A percentile compares a stretch with the other conserved stretches of the same genome.
Conservation (phyloP, 208 protist species). For the Leishmania braziliensis region DNA sequence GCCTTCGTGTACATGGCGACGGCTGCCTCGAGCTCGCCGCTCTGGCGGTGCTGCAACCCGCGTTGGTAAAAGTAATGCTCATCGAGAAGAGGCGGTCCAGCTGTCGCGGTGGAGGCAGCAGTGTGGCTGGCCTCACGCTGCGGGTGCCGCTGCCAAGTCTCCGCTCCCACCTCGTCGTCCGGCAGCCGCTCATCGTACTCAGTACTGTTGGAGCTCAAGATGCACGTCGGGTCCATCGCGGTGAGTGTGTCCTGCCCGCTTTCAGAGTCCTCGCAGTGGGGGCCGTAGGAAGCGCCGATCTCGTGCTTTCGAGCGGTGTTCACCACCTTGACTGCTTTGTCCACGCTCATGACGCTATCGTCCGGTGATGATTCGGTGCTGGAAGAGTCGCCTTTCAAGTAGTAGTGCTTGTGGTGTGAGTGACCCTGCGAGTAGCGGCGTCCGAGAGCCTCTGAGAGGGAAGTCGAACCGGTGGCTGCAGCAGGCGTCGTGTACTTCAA, state of each 20-base stretch:
- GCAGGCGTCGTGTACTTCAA: conserved; percentile 14
- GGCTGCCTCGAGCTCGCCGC: conserved; percentile 73
- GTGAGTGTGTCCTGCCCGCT: conserved; percentile 10
- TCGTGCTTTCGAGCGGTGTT: not conserved
- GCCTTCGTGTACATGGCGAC: conserved; percentile 85
- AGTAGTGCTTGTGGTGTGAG: not conserved
- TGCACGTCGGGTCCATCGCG: conserved; percentile 27
- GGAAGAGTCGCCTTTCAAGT: conserved; percentile 25
- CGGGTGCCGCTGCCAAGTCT: not conserved
- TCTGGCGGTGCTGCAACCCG: conserved; percentile 60
- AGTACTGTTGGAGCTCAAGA: conserved; percentile 9
- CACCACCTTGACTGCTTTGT: not conserved
- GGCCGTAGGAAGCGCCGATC: not conserved
- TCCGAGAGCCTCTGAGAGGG: not conserved
- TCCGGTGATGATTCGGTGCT: conserved; percentile 18
- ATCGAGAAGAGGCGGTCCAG: conserved; percentile 3
- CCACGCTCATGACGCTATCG: not conserved
- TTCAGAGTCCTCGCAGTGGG: conserved; percentile 11
- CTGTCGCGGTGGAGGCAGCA: not conserved
- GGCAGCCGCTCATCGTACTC: not conserved
- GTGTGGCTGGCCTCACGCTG: not conserved
- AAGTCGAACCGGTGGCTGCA: not conserved
- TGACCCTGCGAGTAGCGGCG: not conserved
- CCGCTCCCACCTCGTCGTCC: conserved; percentile 2
- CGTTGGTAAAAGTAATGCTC: conserved; percentile 71